These are phyloP conservation scores for Aspergillus ruber DNA, from an alignment of 2,329 filamentous ascomycete species.

Conservation along the genomic window DNA sequence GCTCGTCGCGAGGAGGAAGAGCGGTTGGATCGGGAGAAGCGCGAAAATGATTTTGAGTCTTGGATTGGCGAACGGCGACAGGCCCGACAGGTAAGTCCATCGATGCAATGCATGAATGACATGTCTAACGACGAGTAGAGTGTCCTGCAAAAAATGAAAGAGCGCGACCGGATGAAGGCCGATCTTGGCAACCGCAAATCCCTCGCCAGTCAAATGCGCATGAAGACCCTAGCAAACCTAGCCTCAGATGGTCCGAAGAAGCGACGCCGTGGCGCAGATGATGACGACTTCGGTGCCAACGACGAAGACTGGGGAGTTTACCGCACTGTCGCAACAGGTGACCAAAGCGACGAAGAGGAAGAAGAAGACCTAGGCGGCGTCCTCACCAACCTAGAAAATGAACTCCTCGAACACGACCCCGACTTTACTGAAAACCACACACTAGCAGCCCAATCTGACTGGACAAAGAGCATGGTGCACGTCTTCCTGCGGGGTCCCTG, in stretches of 20 bases:
- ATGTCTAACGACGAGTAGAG: constrained; percentile 38
- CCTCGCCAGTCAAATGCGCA: constrained; percentile 88
- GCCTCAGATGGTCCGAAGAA: constrained; percentile 81
- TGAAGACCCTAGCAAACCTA: constrained; percentile 96
- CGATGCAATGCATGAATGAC: neutral
- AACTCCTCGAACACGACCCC: constrained; percentile 79
- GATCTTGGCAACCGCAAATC: constrained; percentile 96
- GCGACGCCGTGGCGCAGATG: constrained; percentile 82
- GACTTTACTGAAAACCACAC: constrained; percentile 89
- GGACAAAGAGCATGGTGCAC: constrained; percentile 86
- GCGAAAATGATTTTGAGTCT: constrained; percentile 73
- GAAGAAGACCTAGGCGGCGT: constrained; percentile 76
- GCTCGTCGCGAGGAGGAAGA: constrained; percentile 77
- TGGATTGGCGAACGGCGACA: constrained; percentile 81
- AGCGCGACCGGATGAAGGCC: constrained; percentile 84
- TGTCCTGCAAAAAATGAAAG: constrained; percentile 78
- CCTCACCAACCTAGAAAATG: constrained; percentile 71
- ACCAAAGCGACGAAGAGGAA: constrained; percentile 75
- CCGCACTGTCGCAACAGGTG: constrained; percentile 78
- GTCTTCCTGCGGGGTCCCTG: constrained; percentile 83
- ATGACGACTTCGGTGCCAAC: constrained; percentile 94
- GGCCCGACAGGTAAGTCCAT: constrained; percentile 50
- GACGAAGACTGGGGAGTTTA: constrained; percentile 99
- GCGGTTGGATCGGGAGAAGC: constrained; percentile 72
- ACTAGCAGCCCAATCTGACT: constrained; percentile 85